Base-by-base conservation (phyloP, 2,329 filamentous ascomycete genomes). In the Juglanconis oblonga region DNA sequence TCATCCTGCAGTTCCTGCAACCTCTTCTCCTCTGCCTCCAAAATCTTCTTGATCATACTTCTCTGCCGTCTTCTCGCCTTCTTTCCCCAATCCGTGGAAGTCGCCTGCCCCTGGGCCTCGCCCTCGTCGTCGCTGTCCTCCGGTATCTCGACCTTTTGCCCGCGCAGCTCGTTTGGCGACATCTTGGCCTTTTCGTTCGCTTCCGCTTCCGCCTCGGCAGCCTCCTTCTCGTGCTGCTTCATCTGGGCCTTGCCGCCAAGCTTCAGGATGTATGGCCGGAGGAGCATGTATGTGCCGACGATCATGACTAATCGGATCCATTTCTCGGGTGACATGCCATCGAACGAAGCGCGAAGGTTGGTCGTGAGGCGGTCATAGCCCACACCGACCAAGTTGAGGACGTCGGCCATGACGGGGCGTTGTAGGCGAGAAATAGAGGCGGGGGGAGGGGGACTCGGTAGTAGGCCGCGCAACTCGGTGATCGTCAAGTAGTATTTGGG, bases 211-310 rank as follows among this genome's bases (percentile, higher is more conserved):
- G 81, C 78, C 48, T 80, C 76, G 67, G 84, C 78, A 64, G 79
- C 77, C 64, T 84, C 81, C 68, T 87, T 80, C 67, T 87, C 86
- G 69, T 89, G 79, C 70, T 87, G 80, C 68, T 81, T 81, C 71
- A 87, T 83, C 69, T 90, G 86, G 64, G 81, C 74, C 67, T 83
- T 85, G 62, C 81, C 84, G 67, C 86, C 86, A 42, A 86, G 74
- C 69, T 88, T 88, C 68, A 93, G 80, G 55, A 93, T 73, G 71
- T 91, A 92, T 0, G 90, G 90, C 1, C 91, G 86, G 31, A 92
- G 68, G 55, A 95, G 81, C 64, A 87, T 71, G 77, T 94, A 96
- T 58, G 84, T 87, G 68, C 91, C 85, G 24, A 92, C 83, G 63
- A 92, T 83, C 65, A 86, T 81, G 66, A 91, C 74, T 60, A 95